Evolutionary conservation across 805 yeast species (phyloP).

Genomic region (Isabelozyma heimii): DNA sequence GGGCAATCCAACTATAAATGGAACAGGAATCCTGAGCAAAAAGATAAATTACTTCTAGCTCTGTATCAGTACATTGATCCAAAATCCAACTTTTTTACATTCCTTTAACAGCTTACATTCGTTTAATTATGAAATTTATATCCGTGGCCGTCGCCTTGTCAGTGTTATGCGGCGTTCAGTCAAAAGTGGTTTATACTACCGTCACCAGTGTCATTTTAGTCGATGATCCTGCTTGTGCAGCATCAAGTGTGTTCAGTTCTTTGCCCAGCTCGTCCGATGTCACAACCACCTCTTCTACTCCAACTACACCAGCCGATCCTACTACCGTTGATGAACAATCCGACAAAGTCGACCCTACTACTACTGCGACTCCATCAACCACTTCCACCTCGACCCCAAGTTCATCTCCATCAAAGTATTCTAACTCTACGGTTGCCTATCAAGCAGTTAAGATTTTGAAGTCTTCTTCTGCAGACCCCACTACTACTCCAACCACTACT

Average conservation of each 20-base stretch:
- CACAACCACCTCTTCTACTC: conserved; percentile 12
- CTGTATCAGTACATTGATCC: not conserved
- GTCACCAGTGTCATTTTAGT: conserved; percentile 11
- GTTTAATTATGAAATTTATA: conserved; percentile 17
- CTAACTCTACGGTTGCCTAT: too few species aligned
- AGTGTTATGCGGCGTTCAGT: conserved; percentile 1
- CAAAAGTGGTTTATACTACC: conserved; percentile 8
- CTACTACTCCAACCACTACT: conserved; percentile 1
- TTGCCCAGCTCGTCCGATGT: conserved; percentile 10
- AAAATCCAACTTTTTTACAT: not conserved
- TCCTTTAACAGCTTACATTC: conserved; percentile 1
- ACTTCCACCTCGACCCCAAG: conserved; percentile 15
- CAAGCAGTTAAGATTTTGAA: too few species aligned
- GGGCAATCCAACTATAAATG: not conserved
- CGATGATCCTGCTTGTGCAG: not conserved
- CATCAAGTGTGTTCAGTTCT: not conserved
- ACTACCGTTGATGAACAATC: too few species aligned
- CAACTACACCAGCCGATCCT: conserved; percentile 4
- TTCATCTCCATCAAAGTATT: conserved; percentile 4
- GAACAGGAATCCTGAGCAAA: not conserved
- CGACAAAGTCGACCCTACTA: conserved; percentile 7
- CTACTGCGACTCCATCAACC: conserved; percentile 10
- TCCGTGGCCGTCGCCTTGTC: conserved; percentile 14
- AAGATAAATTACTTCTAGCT: not conserved
- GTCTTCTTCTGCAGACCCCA: not conserved